Percentiles rank a stretch among this genome's conserved stretches.
Evolutionary conservation across 768 basidiomycete genomes (phyloP).

Genomic region (Pisolithus albus): DNA sequence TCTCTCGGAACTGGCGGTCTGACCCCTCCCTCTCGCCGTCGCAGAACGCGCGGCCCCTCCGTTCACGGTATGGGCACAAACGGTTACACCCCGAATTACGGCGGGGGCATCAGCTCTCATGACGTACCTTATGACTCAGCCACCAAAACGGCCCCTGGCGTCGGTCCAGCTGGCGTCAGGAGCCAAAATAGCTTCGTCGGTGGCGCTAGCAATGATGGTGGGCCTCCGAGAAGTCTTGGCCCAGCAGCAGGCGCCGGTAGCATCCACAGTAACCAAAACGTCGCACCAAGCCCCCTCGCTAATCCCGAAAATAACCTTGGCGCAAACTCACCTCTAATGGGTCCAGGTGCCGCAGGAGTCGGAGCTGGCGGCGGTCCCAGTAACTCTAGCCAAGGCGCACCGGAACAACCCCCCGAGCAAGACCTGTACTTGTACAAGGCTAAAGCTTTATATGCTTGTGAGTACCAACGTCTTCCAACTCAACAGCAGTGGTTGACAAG

Average conservation of each 20-base stretch:
- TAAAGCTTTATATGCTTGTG: constrained; percentile 87
- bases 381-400: constrained; percentile 14
- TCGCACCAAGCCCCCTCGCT: constrained; percentile 30
- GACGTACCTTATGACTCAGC: constrained; percentile 55
- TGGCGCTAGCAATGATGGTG: constrained; percentile 38
- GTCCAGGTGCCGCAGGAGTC: constrained; percentile 57
- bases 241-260: constrained; percentile 47
- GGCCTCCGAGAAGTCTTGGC: constrained; percentile 47
- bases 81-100: constrained; percentile 55
- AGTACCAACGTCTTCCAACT: constrained; percentile 23
- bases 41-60: constrained; percentile 61
- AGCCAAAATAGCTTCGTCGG: constrained; percentile 41
- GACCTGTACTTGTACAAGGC: constrained; percentile 67
- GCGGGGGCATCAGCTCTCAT: constrained; percentile 63
- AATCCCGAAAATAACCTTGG: constrained; percentile 40
- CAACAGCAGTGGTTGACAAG: constrained; percentile 13
- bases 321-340: constrained; percentile 59
- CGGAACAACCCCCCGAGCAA: constrained; percentile 25
- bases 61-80: constrained; percentile 55
- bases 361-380: constrained; percentile 41
- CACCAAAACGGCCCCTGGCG: constrained; percentile 43
- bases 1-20: constrained; percentile 82
- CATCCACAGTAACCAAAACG: constrained; percentile 43
- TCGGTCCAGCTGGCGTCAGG: constrained; percentile 36
- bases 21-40: constrained; percentile 71